Conservation (phyloP, 306 rosid genomes). For the Alnus glutinosa region DNA sequence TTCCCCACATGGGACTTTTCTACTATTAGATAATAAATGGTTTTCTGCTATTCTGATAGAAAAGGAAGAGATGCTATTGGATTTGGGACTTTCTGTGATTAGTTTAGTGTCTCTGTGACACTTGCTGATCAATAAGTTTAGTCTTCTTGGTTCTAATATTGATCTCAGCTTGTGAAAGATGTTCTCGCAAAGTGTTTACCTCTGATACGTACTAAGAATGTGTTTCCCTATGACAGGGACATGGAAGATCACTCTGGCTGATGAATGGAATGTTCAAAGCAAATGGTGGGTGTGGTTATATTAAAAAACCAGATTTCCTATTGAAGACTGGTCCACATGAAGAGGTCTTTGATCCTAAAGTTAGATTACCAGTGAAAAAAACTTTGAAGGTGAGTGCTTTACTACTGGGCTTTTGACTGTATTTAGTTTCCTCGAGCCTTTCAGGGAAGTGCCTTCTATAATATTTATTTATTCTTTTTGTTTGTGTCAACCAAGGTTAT, state of each 20-base stretch:
- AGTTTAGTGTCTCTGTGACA: background rate
- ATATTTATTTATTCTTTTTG: background rate
- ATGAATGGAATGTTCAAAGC: conserved; percentile 99
- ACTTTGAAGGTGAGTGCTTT: conserved; percentile 68
- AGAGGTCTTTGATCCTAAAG: conserved; percentile 74
- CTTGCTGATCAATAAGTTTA: background rate
- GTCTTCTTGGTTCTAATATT: background rate
- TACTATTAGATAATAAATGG: no score
- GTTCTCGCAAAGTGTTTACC: conserved; percentile 4
- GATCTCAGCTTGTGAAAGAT: conserved; percentile 14
- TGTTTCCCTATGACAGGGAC: conserved; percentile 57
- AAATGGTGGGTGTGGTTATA: conserved; percentile 91
- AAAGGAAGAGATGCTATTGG: background rate
- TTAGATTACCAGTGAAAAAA: conserved; percentile 54
- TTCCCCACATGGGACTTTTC: background rate
- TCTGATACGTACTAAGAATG: conserved; percentile 11
- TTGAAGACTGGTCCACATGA: conserved; percentile 47
- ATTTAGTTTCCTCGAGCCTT: conserved; percentile 7
- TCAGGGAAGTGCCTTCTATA: conserved; percentile 9
- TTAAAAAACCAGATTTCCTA: conserved; percentile 88
- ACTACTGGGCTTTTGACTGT: conserved; percentile 2
- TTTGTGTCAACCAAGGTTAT: conserved; percentile 23
- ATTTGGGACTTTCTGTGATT: background rate
- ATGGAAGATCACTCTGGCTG: conserved; percentile 96
- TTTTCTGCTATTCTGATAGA: background rate